A percentile compares a stretch with the other conserved stretches of the same genome.
These are phyloP conservation scores for Penicillium daleae DNA, from an alignment of 495 filamentous ascomycete genomes.

Conservation along the genomic window DNA sequence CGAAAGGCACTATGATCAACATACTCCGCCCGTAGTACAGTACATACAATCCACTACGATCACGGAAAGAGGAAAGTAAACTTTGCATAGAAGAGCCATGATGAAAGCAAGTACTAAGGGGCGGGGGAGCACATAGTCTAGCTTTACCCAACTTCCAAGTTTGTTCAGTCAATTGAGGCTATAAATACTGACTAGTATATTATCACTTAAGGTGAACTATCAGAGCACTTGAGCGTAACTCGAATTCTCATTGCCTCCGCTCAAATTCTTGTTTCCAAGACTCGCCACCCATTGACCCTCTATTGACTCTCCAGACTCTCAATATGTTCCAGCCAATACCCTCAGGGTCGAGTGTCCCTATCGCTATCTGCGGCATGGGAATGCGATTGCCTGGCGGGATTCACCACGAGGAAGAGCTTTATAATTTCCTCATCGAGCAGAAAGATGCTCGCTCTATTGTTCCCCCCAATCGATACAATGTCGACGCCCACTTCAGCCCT, in stretches of 20 bases:
- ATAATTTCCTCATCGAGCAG: conserved; percentile 44
- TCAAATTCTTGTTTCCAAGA: not conserved
- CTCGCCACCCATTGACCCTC: not conserved
- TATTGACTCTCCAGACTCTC: not conserved
- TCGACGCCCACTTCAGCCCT: conserved; percentile 22
- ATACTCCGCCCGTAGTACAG: not conserved
- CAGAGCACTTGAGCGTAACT: not conserved
- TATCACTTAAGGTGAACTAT: not conserved
- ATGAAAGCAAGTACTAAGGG: too few relatives aligned
- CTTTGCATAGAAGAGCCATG: too few relatives aligned
- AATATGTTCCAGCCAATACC: not conserved
- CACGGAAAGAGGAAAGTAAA: too few relatives aligned
- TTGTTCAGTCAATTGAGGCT: too few relatives aligned
- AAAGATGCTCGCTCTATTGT: conserved; percentile 38
- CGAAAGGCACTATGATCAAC: not conserved
- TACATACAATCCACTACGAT: not conserved
- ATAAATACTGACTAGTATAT: not conserved
- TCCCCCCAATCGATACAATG: conserved; percentile 34
- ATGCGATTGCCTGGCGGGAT: conserved; percentile 50
- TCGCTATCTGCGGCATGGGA: conserved; percentile 55
- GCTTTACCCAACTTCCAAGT: too few relatives aligned
- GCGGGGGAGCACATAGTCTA: too few relatives aligned
- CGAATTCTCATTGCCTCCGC: not conserved
- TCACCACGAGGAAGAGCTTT: conserved; percentile 31
- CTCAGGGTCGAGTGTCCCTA: conserved; percentile 20